These are phyloP conservation scores for Moricandia arvensis DNA, from an alignment of 345 rosid genomes.

Conservation along the genomic window DNA sequence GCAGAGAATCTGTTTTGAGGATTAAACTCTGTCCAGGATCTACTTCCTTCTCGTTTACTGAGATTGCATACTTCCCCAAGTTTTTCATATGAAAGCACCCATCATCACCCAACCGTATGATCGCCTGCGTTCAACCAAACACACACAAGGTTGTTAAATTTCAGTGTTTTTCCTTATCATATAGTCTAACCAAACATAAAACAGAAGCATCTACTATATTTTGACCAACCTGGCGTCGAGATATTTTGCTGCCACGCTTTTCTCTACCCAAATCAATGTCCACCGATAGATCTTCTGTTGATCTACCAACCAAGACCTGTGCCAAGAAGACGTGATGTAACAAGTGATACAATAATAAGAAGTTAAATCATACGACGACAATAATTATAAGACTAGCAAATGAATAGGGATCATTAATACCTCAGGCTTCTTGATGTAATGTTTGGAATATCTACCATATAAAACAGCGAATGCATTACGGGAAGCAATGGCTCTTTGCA, in stretches of 20 bases:
- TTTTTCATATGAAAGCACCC: constrained; percentile 70
- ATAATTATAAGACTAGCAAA: background rate
- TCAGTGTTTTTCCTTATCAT: background rate
- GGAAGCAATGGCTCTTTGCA: constrained; percentile 74
- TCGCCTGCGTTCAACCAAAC: constrained; percentile 48
- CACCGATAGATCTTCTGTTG: constrained; percentile 67
- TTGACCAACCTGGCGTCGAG: constrained; percentile 76
- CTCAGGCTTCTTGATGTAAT: constrained; percentile 79
- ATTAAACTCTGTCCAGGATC: constrained; percentile 44
- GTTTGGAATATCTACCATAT: constrained; percentile 70
- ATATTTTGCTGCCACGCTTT: constrained; percentile 73
- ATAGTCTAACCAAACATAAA: background rate
- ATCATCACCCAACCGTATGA: constrained; percentile 62
- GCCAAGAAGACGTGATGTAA: background rate
- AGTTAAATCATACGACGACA: constrained; percentile 11
- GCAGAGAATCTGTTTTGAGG: constrained; percentile 61
- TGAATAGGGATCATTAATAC: constrained; percentile 37
- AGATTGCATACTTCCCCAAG: constrained; percentile 65
- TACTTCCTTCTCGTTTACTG: constrained; percentile 69
- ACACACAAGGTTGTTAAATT: background rate
- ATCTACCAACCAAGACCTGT: constrained; percentile 87
- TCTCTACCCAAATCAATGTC: constrained; percentile 91
- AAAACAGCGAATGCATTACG: constrained; percentile 73
- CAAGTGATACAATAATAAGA: constrained; percentile 1
- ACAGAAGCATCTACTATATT: background rate